Evolutionary conservation across 2,329 filamentous ascomycete genomes (phyloP), one percentile per base, ranked within the genome.

Genomic region (Elsinoe necatrix): DNA sequence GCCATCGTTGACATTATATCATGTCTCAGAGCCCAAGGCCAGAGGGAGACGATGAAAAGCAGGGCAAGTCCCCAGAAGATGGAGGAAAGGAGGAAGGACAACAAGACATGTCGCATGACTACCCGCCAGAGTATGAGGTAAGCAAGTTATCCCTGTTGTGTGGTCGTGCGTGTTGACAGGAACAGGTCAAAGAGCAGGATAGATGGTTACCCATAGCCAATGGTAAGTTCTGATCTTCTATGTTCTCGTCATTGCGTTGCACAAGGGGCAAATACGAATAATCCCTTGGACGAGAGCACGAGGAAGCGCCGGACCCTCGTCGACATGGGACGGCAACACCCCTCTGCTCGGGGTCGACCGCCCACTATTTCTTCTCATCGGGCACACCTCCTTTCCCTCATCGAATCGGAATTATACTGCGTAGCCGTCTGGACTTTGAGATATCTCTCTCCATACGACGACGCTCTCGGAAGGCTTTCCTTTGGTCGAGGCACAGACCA

Each of bases 131-230:
- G 25, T 52, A 52, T 52, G 48, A 52, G 48, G 48, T 52, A 52
- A 25, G 23, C 23, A 12, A 4, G 18, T 23, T 4, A 16, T 25
- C 25, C 21, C 18, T 12, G 18, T 14, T 45, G n/a, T 45, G 20
- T 23, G 12, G 11, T 12, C 2, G 39, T 25, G 25, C 48, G 34
- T 39, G 48, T 23, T 34, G 34, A 39, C 48, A 23, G 14, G 16
- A 21, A 73, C 92, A 97, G 77, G 92, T 97, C 75, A 97, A 97
- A 81, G 93, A 98, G 77, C 93, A 98, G 77, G 93, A 98, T 77
- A 81, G 93, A 80, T 98, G 93, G 93, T 83, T 98, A 73, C 93
- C 93, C 72, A 98, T 98, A 82, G 93, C 93, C 77, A 98, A 98
- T 90, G 93, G 93, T 98, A 82, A 82, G 93, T 93, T 75, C 64